Evolutionary conservation across 208 protist genomes (phyloP), one percentile per base, ranked within the genome.

Genomic region (Blechomonas ayalai): DNA sequence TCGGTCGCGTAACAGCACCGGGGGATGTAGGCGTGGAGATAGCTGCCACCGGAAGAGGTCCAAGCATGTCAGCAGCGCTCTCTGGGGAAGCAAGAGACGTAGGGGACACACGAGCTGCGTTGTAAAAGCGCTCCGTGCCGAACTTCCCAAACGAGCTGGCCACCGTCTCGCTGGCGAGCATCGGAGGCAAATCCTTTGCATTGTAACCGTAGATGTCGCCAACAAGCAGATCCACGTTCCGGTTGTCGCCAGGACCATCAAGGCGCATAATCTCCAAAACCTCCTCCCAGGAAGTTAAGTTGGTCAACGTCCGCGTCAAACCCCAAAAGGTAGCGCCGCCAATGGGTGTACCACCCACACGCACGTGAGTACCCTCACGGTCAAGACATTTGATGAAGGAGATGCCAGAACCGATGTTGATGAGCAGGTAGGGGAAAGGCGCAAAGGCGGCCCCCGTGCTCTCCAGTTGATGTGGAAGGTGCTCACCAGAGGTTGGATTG

Each of bases 191-290:
- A 45, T 91, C 82, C 47, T 85, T 81, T 9, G 80, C 86, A 59
- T 85, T 83, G 73, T 97, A 98, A 36, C 96, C 97, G 56, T 98
- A 99, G 34, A 99, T 99, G 64, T 99, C 96, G 13, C 96, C 95
- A 4, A 99, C 96, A 0, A 98, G 80, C 22, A 99, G 66, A 58
- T 99, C 95, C 6, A 98, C 93, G 40, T 95, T 95, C 31, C 62
- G 88, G 44, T 95, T 95, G 67, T 97, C 90, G 10, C 95, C 95
- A 0, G 76, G 86, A 12, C 84, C 87, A 46, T 96, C 90, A 25
- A 94, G 59, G 24, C 81, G 83, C 56, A 94, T 95, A 39, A 98
- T 81, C 38, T 97, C 85, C 32, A 95, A 64, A 20, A 97, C 90
- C 57, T 98, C 93, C 42, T 98, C 95, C 79, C 95, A 99, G 16